Conservation (phyloP, 192 early-diverging fungal genomes). For the Pilaira anomala region DNA sequence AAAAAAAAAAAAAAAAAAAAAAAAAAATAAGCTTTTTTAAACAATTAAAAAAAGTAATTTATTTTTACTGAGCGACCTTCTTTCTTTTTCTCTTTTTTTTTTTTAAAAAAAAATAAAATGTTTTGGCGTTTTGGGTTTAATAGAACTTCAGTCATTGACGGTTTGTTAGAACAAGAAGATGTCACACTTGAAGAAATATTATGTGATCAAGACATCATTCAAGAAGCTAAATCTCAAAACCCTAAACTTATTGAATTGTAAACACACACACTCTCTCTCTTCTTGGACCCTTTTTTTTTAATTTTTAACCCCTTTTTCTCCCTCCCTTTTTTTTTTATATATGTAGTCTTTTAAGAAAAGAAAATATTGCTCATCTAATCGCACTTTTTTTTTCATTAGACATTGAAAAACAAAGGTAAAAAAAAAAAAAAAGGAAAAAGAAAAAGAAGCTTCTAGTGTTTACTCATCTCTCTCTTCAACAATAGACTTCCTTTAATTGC, state of each 20-base stretch:
- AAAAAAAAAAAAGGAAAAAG: not conserved
- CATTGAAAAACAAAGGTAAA: conserved; percentile 14
- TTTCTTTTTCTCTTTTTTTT: not conserved
- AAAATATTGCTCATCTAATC: conserved; percentile 5
- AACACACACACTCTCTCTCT: no score
- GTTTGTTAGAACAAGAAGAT: conserved; percentile 87
- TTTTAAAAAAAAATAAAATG: conserved; percentile 46
- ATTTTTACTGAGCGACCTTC: not conserved
- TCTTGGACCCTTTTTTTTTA: no score
- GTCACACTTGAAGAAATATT: conserved; percentile 87
- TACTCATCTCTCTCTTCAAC: no score
- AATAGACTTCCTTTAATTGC: conserved; percentile 16
- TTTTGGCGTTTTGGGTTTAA: conserved; percentile 95
- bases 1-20: no score
- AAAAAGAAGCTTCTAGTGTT: not conserved
- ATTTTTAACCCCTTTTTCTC: not conserved
- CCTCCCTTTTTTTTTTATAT: not conserved
- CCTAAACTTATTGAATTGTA: conserved; percentile 87
- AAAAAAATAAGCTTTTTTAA: no score
- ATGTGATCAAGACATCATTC: conserved; percentile 88
- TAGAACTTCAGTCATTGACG: conserved; percentile 86
- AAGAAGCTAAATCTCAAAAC: conserved; percentile 94
- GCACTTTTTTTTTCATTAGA: conserved; percentile 7
- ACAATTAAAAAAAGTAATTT: not conserved
- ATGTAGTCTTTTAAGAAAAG: conserved; percentile 5